Evolutionary conservation across 2,329 filamentous ascomycete species (phyloP).

Genomic region (Domatiomyces catenatus): DNA sequence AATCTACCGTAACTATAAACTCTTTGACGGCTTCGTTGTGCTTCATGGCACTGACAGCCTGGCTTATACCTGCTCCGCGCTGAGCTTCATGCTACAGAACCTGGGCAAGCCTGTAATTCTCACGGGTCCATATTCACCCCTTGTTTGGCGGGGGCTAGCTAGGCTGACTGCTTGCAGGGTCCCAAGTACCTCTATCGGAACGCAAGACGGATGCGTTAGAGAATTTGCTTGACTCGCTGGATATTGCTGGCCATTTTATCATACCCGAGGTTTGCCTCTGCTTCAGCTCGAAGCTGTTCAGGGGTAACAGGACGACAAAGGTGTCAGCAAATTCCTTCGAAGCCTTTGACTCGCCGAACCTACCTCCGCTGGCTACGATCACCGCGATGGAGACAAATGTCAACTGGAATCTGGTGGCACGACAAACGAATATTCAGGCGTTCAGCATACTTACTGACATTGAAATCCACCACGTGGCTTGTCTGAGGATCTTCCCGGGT

Average conservation of each 20-base stretch:
- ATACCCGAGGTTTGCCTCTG: slow-evolving; percentile 88
- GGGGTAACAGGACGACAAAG: slow-evolving; percentile 78
- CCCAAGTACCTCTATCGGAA: slow-evolving; percentile 73
- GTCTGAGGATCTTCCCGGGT: slow-evolving; percentile 77
- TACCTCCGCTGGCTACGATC: slow-evolving; percentile 63
- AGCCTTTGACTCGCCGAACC: slow-evolving; percentile 80
- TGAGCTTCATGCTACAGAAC: slow-evolving; percentile 87
- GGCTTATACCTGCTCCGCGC: slow-evolving; percentile 73
- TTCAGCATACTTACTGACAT: slow-evolving; percentile 61
- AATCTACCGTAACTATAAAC: slow-evolving; percentile 70
- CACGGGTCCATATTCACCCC: slow-evolving; percentile 34
- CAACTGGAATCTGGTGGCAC: slow-evolving; percentile 60
- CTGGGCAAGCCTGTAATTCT: slow-evolving; percentile 82
- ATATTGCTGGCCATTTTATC: slow-evolving; percentile 82
- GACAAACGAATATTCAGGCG: slow-evolving; percentile 57
- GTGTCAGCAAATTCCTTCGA: slow-evolving; percentile 73
- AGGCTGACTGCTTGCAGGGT: slow-evolving; percentile 29
- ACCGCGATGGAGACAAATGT: slow-evolving; percentile 68
- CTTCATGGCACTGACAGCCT: slow-evolving; percentile 83
- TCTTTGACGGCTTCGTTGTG: slow-evolving; percentile 82
- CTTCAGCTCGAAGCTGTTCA: slow-evolving; percentile 81
- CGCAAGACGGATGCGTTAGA: slow-evolving; percentile 84
- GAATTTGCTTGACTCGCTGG: slow-evolving; percentile 69
- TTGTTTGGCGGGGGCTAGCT: neutral
- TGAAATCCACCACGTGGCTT: slow-evolving; percentile 78